Percentiles rank a stretch among this genome's conserved stretches.
These are phyloP conservation scores for Elaeis oleifera DNA, from an alignment of 202 grass and related monocot species.

Conservation along the genomic window DNA sequence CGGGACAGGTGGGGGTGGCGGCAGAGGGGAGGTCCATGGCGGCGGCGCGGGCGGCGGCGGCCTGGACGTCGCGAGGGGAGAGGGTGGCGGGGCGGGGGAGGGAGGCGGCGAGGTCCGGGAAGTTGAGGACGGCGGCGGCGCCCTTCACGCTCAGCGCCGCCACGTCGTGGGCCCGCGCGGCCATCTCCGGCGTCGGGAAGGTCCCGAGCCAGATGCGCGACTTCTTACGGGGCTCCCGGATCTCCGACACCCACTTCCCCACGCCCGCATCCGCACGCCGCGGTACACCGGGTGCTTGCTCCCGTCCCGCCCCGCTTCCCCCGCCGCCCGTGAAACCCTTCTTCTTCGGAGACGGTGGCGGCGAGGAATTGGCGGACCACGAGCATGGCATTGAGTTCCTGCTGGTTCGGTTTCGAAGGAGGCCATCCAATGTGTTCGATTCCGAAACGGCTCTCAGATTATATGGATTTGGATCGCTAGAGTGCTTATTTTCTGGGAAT, in stretches of 20 bases:
- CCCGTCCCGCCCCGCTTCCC: neutral
- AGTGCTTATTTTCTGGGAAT: too few species aligned
- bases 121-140: constrained; percentile 12
- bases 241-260: constrained; percentile 22
- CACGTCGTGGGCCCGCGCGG: constrained; percentile 8
- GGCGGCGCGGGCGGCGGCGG: constrained; percentile 4
- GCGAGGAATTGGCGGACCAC: too few species aligned
- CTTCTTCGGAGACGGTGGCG: too few species aligned
- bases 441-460: too few species aligned
- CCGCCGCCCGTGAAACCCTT: too few species aligned
- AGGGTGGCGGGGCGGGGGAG: constrained; percentile 9
- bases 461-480: too few species aligned
- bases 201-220: constrained; percentile 15
- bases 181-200: constrained; percentile 12
- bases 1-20: too few species aligned
- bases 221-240: constrained; percentile 18
- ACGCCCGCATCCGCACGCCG: constrained; percentile 18
- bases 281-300: constrained; percentile 8
- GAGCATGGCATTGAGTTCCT: too few species aligned
- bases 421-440: too few species aligned
- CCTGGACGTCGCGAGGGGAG: neutral
- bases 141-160: constrained; percentile 4
- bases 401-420: too few species aligned
- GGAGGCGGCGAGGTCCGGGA: constrained; percentile 1
- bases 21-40: neutral